A percentile compares a stretch with the other conserved stretches of the same genome.
Conservation (phyloP, 352 stramenopile species). For the Globisporangium spinosum region DNA sequence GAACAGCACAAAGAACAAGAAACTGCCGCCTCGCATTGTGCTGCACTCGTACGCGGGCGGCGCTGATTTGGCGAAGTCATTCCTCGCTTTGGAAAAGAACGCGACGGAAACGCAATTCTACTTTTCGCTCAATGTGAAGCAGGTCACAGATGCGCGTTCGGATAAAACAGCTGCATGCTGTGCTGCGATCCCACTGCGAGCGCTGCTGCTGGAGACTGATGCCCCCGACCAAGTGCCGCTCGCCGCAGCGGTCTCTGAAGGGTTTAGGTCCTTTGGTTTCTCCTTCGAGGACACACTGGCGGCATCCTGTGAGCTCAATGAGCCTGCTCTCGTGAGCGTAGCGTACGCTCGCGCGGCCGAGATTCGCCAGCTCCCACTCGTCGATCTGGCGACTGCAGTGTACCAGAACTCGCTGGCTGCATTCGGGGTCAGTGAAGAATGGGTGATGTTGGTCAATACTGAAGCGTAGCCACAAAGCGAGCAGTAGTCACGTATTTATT, state of each 20-base stretch:
- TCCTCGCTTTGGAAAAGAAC: conserved; percentile 34
- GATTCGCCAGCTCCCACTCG: conserved; percentile 29
- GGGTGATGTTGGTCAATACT: conserved; percentile 3
- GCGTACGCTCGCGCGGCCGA: conserved; percentile 38
- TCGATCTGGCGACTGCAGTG: conserved; percentile 36
- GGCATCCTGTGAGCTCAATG: conserved; percentile 30
- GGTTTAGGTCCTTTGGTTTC: neutral
- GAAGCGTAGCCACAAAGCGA: neutral
- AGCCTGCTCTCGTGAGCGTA: conserved; percentile 49
- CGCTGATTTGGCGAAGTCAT: conserved; percentile 49
- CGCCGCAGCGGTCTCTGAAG: neutral
- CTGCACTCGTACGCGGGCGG: conserved; percentile 69
- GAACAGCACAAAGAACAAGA: conserved; percentile 2
- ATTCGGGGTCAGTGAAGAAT: conserved; percentile 27
- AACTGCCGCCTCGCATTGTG: conserved; percentile 49
- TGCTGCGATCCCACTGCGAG: conserved; percentile 33
- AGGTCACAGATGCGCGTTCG: conserved; percentile 35
- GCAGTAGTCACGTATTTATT: neutral
- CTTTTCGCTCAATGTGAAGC: conserved; percentile 76
- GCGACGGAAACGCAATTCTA: conserved; percentile 37
- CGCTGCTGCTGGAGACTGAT: conserved; percentile 72
- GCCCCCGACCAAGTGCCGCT: conserved; percentile 57
- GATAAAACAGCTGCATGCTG: conserved; percentile 42
- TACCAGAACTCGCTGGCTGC: conserved; percentile 34
- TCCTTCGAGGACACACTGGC: neutral